Evolutionary conservation across 768 basidiomycete species (phyloP), one percentile per base, ranked within the genome.

Genomic region (Serendipita indica): DNA sequence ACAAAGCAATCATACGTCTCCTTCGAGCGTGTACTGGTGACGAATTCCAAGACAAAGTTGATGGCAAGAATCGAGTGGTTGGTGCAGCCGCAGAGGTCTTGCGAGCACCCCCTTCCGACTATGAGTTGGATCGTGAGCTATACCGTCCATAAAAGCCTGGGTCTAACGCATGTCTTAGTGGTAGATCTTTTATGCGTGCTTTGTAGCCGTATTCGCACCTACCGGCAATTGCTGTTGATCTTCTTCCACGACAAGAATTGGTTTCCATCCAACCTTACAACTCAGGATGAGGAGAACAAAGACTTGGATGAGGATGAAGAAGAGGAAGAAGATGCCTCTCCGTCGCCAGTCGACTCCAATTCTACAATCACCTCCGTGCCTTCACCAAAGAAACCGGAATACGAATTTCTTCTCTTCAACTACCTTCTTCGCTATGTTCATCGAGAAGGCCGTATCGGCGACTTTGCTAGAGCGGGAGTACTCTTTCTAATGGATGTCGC

Each of bases 171-270:
- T 18, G 13, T 43, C 20, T 39, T 65, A 96, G 83, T 98, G 70
- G 91, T 96, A 62, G 88, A 92, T 67, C 73, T 96, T 28, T 78
- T 97, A 57, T 94, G 91, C 71, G 88, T 87, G 61, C 70, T 97
- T 33, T 94, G 92, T 75, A 91, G 87, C 65, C 80, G 91, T 43
- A 96, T 98, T 67, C 79, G 89, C 59, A 86, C 87, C 30, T 82
- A 85, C 67, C 82, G 89, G 35, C 89, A 92, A 65, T 75, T 98
- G 1, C 80, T 98, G 35, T 87, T 96, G 79, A 94, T 98, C 62
- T 97, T 97, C 74, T 94, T 98, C 68, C 90, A 93, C 65, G 91
- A 94, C 68, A 92, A 88, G 66, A 82, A 88, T 64, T 89, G 88
- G 83, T 84, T 83, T 67, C 81, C 75, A 7, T 83, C 84, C 3